Evolutionary conservation across 495 filamentous ascomycete genomes (phyloP).

Genomic region (Hyaloscypha hepaticicola): DNA sequence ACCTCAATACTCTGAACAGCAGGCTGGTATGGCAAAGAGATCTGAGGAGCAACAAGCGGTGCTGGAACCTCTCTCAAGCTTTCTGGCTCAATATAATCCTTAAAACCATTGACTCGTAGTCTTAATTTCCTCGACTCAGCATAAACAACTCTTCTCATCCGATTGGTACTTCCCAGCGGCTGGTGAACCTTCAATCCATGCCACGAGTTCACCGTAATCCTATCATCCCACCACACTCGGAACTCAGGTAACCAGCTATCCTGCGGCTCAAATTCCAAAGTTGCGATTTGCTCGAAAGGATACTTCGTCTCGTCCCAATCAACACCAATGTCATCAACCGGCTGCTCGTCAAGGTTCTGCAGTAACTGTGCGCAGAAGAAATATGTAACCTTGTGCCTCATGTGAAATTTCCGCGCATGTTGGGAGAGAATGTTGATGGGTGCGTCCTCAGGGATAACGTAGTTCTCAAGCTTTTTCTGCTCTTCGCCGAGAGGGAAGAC

Average conservation of each 20-base stretch:
- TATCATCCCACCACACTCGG: constrained; percentile 46
- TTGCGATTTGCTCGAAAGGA: constrained; percentile 46
- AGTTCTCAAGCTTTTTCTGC: constrained; percentile 2
- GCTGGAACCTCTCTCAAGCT: constrained; percentile 15
- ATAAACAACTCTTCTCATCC: constrained; percentile 41
- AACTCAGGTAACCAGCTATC: constrained; percentile 43
- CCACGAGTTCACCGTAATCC: constrained; percentile 46
- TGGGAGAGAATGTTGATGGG: constrained; percentile 39
- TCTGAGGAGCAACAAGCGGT: constrained; percentile 13
- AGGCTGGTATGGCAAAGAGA: constrained; percentile 10
- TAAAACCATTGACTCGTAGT: constrained; percentile 15
- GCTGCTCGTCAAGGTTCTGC: constrained; percentile 46
- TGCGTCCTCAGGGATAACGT: neutral
- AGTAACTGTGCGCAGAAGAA: constrained; percentile 44
- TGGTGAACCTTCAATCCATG: constrained; percentile 43
- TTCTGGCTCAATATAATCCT: constrained; percentile 14
- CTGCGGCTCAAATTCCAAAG: constrained; percentile 42
- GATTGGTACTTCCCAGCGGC: constrained; percentile 44
- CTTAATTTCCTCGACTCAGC: constrained; percentile 20
- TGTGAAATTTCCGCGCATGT: constrained; percentile 43
- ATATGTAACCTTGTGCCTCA: constrained; percentile 43
- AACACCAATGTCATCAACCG: constrained; percentile 46
- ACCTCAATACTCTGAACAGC: constrained; percentile 9
- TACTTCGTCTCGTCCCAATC: constrained; percentile 48
- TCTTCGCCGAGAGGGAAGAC: constrained; percentile 41